A percentile compares a stretch with the other conserved stretches of the same genome.
Conservation (phyloP, 192 early-diverging fungal genomes). For the Entomortierella lignicola region DNA sequence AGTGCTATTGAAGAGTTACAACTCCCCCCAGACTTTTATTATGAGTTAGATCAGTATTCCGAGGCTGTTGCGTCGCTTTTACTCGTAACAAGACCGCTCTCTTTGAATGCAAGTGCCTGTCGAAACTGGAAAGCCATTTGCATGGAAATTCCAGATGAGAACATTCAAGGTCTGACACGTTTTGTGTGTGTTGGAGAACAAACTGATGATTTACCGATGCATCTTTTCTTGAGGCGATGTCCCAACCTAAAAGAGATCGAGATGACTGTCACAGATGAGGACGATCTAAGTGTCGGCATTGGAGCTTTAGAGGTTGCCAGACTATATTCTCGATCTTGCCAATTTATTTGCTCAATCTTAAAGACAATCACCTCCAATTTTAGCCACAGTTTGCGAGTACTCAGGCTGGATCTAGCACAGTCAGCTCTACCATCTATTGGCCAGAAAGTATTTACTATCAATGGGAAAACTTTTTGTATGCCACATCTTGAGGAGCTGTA, state of each 20-base stretch:
- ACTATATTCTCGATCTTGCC: not conserved
- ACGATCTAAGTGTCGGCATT: not conserved
- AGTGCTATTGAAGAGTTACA: not conserved
- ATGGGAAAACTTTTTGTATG: not conserved
- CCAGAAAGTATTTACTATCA: not conserved
- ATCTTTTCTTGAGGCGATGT: not conserved
- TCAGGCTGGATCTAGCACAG: not conserved
- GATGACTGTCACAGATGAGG: not conserved
- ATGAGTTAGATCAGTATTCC: not conserved
- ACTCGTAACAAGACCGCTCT: not conserved
- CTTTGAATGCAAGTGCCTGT: slow-evolving; percentile 7
- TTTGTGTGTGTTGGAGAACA: not conserved
- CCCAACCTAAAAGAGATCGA: slow-evolving; percentile 11
- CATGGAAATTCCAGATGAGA: not conserved
- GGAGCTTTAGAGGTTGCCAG: not conserved
- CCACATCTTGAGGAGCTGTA: slow-evolving; percentile 10
- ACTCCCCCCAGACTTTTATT: not conserved
- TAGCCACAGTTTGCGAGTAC: not conserved
- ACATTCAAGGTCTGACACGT: slow-evolving; percentile 1
- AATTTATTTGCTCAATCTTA: not conserved
- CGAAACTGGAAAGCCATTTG: not conserved
- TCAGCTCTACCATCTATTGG: not conserved
- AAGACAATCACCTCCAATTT: not conserved
- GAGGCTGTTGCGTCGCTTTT: not conserved
- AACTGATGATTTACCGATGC: not conserved